Evolutionary conservation across 2,329 filamentous ascomycete species (phyloP).

Genomic region (Trichoderma brevicompactum): DNA sequence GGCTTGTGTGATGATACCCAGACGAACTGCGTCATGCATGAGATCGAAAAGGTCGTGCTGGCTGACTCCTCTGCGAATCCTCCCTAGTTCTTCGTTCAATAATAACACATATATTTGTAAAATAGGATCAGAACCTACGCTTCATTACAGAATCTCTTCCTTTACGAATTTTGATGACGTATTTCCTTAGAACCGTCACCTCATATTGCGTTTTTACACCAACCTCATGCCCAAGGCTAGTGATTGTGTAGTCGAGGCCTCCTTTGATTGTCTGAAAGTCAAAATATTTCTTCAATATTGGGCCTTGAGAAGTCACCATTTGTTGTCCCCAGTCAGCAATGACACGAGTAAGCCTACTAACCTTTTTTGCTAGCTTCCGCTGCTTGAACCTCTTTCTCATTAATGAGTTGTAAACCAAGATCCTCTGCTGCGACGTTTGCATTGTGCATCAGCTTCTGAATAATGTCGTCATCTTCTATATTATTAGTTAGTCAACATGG

Average conservation of each 20-base stretch:
- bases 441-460: background rate
- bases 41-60: conserved; percentile 24
- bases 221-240: conserved; percentile 20
- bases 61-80: conserved; percentile 11
- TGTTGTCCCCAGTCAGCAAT: too few species aligned
- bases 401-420: conserved; percentile 5
- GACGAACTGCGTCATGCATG: conserved; percentile 21
- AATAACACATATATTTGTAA: background rate
- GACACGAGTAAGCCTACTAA: background rate
- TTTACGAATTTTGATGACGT: conserved; percentile 23
- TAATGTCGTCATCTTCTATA: conserved; percentile 18
- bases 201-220: conserved; percentile 24
- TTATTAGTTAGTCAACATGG: background rate
- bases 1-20: conserved; percentile 20
- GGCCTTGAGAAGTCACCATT: background rate
- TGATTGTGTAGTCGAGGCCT: conserved; percentile 22
- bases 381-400: background rate
- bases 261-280: conserved; percentile 12
- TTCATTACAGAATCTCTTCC: conserved; percentile 8
- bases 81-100: background rate
- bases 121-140: background rate
- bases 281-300: conserved; percentile 14
- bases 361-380: background rate
- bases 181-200: background rate
- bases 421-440: background rate